Conservation (phyloP, 2,329 filamentous ascomycete genomes). For the Plectosphaerella plurivora region DNA sequence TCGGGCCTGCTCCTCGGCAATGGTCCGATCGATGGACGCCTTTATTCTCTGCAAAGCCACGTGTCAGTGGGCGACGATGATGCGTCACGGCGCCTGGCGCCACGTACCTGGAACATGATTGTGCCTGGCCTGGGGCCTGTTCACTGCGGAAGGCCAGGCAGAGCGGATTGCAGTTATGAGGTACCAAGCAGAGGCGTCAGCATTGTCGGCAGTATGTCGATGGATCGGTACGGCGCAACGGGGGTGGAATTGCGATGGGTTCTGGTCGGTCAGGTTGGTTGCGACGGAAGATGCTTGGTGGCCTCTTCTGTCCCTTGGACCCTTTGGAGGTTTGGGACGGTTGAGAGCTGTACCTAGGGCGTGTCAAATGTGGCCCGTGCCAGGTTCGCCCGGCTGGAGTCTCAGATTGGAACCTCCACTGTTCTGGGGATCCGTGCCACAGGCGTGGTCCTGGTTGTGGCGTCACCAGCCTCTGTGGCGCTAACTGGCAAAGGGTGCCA, state of each 20-base stretch:
- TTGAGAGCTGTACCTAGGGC: not conserved
- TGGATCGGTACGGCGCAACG: too few relatives aligned
- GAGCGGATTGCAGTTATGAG: not conserved
- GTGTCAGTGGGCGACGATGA: not conserved
- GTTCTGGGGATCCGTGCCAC: too few relatives aligned
- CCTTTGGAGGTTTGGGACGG: not conserved
- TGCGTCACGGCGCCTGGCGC: not conserved
- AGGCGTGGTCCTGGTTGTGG: too few relatives aligned
- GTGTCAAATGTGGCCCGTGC: not conserved
- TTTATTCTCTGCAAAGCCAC: conserved; percentile 65
- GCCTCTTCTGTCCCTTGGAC: not conserved
- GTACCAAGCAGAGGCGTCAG: not conserved
- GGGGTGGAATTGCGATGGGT: too few relatives aligned
- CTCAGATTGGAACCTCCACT: too few relatives aligned
- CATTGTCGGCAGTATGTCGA: not conserved
- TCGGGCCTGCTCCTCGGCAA: conserved; percentile 87
- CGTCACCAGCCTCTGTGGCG: too few relatives aligned
- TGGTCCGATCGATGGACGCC: conserved; percentile 79
- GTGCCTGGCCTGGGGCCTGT: conserved; percentile 8
- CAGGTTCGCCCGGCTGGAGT: too few relatives aligned
- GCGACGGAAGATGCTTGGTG: too few relatives aligned
- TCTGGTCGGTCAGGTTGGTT: too few relatives aligned
- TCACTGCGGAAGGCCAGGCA: not conserved
- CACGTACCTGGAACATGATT: conserved; percentile 20
- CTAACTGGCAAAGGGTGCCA: too few relatives aligned